Conservation (phyloP, 495 filamentous ascomycete genomes). For the Apodospora peruviana region DNA sequence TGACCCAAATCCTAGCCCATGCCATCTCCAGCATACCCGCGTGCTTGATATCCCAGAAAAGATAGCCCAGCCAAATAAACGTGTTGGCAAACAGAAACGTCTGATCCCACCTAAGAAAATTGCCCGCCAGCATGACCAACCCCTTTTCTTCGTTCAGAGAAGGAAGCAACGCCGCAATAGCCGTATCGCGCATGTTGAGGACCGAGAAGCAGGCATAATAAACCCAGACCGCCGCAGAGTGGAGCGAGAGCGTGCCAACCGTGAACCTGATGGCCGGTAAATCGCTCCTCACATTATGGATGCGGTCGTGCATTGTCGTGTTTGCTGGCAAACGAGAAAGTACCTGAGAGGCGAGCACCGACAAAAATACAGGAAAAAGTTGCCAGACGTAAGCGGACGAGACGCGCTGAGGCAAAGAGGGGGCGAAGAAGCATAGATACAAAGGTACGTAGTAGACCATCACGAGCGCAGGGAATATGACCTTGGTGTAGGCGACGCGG, state of each 20-base stretch:
- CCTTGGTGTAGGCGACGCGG: slow-evolving; percentile 5
- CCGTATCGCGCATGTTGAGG: neutral
- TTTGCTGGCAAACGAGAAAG: neutral
- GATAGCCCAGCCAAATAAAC: slow-evolving; percentile 2
- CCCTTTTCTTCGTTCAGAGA: neutral
- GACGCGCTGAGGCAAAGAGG: neutral
- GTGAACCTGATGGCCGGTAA: neutral
- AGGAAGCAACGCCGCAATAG: neutral
- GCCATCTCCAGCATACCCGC: neutral
- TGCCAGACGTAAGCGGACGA: neutral
- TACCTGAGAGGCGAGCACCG: slow-evolving; percentile 3
- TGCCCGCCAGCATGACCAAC: slow-evolving; percentile 3
- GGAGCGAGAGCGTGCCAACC: neutral
- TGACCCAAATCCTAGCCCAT: neutral
- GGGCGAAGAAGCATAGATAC: neutral
- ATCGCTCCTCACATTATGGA: neutral
- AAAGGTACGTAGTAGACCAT: neutral
- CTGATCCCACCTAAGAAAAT: slow-evolving; percentile 10
- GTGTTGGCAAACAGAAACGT: slow-evolving; percentile 1
- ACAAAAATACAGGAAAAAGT: neutral
- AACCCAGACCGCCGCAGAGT: neutral
- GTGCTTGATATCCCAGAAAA: neutral
- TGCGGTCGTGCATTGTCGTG: neutral
- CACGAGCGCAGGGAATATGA: neutral
- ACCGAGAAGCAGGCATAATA: neutral